Base-by-base conservation (phyloP, 2,329 filamentous ascomycete species). In the Coniochaeta sp. region DNA sequence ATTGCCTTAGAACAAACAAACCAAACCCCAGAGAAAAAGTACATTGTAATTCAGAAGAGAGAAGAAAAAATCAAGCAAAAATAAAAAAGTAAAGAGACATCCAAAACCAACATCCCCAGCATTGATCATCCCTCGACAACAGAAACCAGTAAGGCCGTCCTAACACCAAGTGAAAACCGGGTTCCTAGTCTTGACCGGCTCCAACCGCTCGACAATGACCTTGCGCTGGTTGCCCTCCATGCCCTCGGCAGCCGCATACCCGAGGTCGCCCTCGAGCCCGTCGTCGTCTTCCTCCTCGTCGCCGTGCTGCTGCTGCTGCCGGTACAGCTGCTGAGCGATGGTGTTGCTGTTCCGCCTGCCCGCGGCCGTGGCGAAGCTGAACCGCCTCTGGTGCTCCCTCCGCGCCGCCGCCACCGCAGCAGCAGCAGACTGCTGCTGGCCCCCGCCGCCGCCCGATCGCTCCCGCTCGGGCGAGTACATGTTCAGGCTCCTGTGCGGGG, bases 141-240 rank as follows among this genome's bases (percentile, higher is more conserved):
- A 40, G n/a, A 19, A 40, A 9, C 16, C 6, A 16, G 43, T 47
- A 47, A 14, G 12, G 28, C 28, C 34, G 34, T 36, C 8, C 78
- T 60, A 98, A 79, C 95, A 99, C 90, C 95, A 99, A 52, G 90
- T 96, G 75, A 99, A 99, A 34, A 99, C 92, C 1, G 95, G 95
- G 71, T 96, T 96, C 72, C 89, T 89, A 71, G 88, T 91, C 81
- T 98, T 98, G 63, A 99, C 95, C 62, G 93, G 90, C 79, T 99
- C 95, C 61, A 99, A 77, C 64, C 95, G 82, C 79, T 99, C 95
- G 56, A 99, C 93, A 79, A 99, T 98, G 56, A 99, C 95, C 75
- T 95, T 96, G 68, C 93, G 85, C 72, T 89, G 87, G 69, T 92
- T 90, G 14, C 90, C 90, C 74, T 98, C 95, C 85, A 96, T 91